Conservation (phyloP, 495 filamentous ascomycete genomes). For the Tuber melanosporum region DNA sequence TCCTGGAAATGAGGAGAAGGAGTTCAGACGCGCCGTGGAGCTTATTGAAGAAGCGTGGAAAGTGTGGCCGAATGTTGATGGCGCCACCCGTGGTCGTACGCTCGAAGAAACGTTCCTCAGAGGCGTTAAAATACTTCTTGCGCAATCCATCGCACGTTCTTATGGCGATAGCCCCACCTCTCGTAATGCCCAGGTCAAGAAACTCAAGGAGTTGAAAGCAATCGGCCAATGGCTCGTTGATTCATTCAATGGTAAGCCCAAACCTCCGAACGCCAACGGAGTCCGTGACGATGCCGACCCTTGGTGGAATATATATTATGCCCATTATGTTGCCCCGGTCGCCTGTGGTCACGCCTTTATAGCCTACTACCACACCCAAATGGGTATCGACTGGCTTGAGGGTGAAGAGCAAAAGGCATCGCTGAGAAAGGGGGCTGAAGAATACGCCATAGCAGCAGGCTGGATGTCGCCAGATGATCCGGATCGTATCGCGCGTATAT, state of each 20-base stretch:
- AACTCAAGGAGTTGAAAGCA: conserved; percentile 32
- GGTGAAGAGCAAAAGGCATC: conserved; percentile 23
- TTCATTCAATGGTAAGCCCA: conserved; percentile 28
- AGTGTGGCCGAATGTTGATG: conserved; percentile 37
- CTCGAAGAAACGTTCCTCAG: conserved; percentile 38
- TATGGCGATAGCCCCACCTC: conserved; percentile 26
- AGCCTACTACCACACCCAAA: conserved; percentile 23
- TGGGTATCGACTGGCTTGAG: conserved; percentile 18
- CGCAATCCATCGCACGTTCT: conserved; percentile 29
- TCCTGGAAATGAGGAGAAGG: conserved; percentile 21
- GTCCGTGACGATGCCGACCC: conserved; percentile 30
- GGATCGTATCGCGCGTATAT: conserved; percentile 28
- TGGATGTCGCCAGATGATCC: conserved; percentile 40
- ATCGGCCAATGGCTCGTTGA: conserved; percentile 37
- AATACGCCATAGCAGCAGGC: conserved; percentile 30
- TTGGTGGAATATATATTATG: conserved; percentile 40
- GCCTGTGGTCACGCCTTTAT: conserved; percentile 33
- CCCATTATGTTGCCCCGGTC: conserved; percentile 35
- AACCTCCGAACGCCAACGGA: conserved; percentile 26
- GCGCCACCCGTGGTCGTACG: conserved; percentile 34
- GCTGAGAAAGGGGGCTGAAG: conserved; percentile 21
- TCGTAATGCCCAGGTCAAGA: conserved; percentile 25
- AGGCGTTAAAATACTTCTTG: conserved; percentile 38
- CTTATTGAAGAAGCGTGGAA: conserved; percentile 36
- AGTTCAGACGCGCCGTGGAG: conserved; percentile 34